Conservation (phyloP, 495 filamentous ascomycete species). For the Hyaloscypha hepaticicola region DNA sequence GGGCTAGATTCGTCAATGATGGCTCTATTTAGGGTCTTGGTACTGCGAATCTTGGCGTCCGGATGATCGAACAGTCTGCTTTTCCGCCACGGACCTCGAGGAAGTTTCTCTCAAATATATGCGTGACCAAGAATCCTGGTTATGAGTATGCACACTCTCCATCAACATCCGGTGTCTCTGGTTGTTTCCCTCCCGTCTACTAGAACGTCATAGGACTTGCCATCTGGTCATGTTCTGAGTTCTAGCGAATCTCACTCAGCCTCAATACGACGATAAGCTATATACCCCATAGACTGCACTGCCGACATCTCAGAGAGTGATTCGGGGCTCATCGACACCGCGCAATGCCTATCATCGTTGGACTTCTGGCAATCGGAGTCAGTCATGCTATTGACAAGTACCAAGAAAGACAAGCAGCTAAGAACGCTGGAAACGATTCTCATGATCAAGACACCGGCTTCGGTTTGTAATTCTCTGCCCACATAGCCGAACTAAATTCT, state of each 20-base stretch:
- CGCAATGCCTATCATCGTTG: conserved; percentile 8
- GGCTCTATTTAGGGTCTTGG: neutral
- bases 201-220: neutral
- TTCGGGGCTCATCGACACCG: neutral
- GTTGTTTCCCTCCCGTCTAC: neutral
- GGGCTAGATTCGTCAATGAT: neutral
- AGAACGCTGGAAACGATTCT: neutral
- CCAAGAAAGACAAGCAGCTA: neutral
- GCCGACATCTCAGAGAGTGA: neutral
- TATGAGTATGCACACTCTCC: neutral
- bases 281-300: neutral
- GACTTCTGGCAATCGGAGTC: conserved; percentile 11
- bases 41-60: neutral
- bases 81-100: neutral
- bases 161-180: neutral
- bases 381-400: conserved; percentile 12
- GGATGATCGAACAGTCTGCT: neutral
- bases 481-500: neutral
- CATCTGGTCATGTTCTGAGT: neutral
- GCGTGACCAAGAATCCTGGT: neutral
- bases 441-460: neutral
- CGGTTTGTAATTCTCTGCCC: neutral
- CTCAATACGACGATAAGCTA: neutral
- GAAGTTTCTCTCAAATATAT: neutral
- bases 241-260: neutral